Evolutionary conservation across 768 basidiomycete genomes (phyloP), one percentile per base, ranked within the genome.

Genomic region (Amanita fuliginea): DNA sequence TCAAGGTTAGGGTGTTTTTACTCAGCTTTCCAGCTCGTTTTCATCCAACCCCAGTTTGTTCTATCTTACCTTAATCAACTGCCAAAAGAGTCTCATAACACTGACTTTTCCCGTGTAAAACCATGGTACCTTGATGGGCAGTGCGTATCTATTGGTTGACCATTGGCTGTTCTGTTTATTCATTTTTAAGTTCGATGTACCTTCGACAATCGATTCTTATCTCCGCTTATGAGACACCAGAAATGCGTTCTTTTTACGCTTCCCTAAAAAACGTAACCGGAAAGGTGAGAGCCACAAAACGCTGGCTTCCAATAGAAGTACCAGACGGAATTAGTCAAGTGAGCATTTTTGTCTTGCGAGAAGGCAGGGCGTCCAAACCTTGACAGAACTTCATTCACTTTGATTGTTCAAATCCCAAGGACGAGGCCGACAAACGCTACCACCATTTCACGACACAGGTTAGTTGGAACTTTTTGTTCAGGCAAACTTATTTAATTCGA

Each of bases 111-210:
- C 8, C 81, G 96, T 9, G 86, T 98, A 58, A 98, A 96, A 66
- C 89, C 92, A 1, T 98, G 96, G 96, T 96, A 94, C 63, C 76
- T 98, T 9, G 95, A 98, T 56, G 86, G 85, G 61, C 78, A 91
- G 94, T 96, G 66, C 60, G 89, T 68, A 8, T 40, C n/a, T 32
- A 6, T 14, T 3, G n/a, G 7, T 16, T 24, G 16, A 14, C n/a
- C 1, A 21, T 9, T 34, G 37, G 16, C 28, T 21, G 10, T 37
- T 19, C 33, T 32, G 7, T 40, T 46, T 18, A 36, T 10, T 14
- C 40, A 37, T 6, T 11, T 40, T 26, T 46, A 46, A 96, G 93
- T 60, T 83, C 94, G 3, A 67, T 76, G 42, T 89, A 85, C 62
- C 72, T 98, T 6, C 87, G 96, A 6, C 96, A 98, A 64, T 83